Percentiles rank a stretch among this genome's conserved stretches.
phyloP scores from a whole-genome alignment of 305 asterid species.

The Fraxinus floribunda region DNA sequence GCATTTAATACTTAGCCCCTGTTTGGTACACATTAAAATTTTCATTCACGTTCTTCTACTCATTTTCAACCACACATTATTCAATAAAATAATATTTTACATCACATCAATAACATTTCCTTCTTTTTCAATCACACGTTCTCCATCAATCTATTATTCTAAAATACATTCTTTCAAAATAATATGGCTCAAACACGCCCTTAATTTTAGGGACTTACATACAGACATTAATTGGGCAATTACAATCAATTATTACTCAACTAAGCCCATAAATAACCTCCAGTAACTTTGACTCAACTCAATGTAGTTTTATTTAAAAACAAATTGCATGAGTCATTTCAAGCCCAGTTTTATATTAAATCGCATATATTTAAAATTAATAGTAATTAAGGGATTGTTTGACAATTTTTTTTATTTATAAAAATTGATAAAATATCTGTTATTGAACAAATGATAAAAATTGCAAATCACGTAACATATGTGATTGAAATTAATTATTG shows the following conservation, averaged over 20 bases:
- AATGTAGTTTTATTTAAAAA: not conserved
- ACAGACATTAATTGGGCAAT: not conserved
- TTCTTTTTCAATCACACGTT: no score
- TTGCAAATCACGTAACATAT: not conserved
- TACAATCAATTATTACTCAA: not conserved
- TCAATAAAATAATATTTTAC: no score
- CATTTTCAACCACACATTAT: no score
- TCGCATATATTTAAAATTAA: not conserved
- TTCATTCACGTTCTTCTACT: no score
- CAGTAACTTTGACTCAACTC: not conserved
- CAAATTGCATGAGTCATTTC: not conserved
- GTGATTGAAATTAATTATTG: not conserved
- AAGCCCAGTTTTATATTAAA: not conserved
- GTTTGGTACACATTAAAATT: no score
- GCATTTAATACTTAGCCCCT: not conserved
- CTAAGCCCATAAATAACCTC: not conserved
- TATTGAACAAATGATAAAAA: not conserved
- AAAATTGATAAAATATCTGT: not conserved
- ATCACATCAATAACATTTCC: no score
- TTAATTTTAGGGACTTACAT: not conserved
- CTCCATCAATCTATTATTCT: no score
- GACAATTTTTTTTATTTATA: not conserved
- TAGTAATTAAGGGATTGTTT: not conserved
- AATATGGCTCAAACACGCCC: not conserved
- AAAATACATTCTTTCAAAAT: no score